These are phyloP conservation scores for Suillus sp. DNA, from an alignment of 768 basidiomycete genomes.

Conservation along the genomic window DNA sequence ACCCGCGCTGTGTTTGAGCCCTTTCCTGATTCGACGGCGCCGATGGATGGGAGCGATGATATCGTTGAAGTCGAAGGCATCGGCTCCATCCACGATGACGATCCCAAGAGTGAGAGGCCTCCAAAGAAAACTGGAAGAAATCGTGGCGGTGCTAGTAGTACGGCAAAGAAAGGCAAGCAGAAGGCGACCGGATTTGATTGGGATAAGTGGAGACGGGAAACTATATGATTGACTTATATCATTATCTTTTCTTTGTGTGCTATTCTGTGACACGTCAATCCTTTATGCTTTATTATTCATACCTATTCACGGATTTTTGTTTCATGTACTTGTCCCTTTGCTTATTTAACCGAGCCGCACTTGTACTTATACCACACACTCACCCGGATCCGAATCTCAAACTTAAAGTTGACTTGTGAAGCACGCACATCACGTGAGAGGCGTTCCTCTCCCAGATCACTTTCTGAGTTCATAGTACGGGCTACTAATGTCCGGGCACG, in stretches of 20 bases:
- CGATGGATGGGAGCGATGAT: not conserved
- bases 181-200: conserved; percentile 7
- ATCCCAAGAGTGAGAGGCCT: not conserved
- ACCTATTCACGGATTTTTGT: not conserved
- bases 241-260: not conserved
- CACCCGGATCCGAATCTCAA: not conserved
- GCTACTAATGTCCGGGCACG: conserved; percentile 9
- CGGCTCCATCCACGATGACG: not conserved
- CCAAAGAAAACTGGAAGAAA: not conserved
- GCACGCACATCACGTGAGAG: conserved; percentile 12
- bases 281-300: not conserved
- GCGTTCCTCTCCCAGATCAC: not conserved
- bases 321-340: not conserved
- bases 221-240: not conserved
- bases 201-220: conserved; percentile 5
- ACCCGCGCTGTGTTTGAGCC: conserved; percentile 23
- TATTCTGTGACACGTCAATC: not conserved
- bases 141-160: not conserved
- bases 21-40: not conserved
- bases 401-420: not conserved
- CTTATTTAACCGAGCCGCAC: not conserved
- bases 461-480: not conserved
- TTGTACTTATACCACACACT: not conserved
- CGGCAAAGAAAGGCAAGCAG: not conserved
- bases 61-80: conserved; percentile 1